A percentile compares a stretch with the other conserved stretches of the same genome.
phyloP scores from a whole-genome alignment of 306 rosid species.

The Crataegus laevigata region DNA sequence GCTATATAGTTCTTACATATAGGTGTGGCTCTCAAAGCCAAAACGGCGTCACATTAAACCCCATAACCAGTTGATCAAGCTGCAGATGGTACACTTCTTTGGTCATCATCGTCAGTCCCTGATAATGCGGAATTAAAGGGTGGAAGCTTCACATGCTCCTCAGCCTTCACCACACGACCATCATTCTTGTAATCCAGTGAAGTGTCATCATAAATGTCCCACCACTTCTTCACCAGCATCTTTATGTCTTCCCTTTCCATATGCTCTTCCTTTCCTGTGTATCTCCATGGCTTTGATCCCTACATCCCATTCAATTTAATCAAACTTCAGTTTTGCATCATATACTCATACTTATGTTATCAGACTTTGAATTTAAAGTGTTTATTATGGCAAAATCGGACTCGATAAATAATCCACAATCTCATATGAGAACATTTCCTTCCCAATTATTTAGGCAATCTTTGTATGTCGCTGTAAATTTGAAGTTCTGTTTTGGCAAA shows the following conservation, averaged over 20 bases:
- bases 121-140: slow-evolving; percentile 15
- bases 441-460: no score
- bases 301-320: neutral
- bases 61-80: slow-evolving; percentile 9
- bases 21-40: neutral
- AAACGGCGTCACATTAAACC: neutral
- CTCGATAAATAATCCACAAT: no score
- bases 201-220: slow-evolving; percentile 39
- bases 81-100: slow-evolving; percentile 26
- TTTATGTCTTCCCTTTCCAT: slow-evolving; percentile 51
- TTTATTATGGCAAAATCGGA: no score
- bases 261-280: slow-evolving; percentile 34
- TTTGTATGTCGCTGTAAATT: no score
- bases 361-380: no score
- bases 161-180: neutral
- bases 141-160: slow-evolving; percentile 10
- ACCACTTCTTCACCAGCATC: slow-evolving; percentile 42
- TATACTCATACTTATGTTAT: no score
- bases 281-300: slow-evolving; percentile 62
- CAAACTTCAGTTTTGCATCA: no score
- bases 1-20: neutral
- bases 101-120: neutral
- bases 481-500: no score
- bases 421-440: no score
- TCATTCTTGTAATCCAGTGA: slow-evolving; percentile 30